Evolutionary conservation across 1,139 yeast species (phyloP).

Genomic region (Diutina pseudorugosa): DNA sequence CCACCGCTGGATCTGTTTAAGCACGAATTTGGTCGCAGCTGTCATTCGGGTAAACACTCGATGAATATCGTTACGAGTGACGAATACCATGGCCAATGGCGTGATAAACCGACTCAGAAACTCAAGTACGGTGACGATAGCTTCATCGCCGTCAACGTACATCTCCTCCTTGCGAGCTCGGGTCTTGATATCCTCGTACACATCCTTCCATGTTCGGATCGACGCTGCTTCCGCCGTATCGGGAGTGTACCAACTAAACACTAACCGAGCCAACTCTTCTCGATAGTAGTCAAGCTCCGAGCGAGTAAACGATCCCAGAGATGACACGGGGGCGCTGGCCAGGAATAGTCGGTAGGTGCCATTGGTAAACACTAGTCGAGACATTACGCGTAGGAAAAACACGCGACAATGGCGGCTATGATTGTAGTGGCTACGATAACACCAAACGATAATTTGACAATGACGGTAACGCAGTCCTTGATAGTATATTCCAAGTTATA

Average conservation of each 20-base stretch:
- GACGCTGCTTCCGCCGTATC: neutral
- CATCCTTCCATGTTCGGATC: neutral
- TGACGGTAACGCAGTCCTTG: no score
- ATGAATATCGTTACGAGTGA: neutral
- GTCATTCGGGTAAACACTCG: neutral
- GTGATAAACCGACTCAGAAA: neutral
- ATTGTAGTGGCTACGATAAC: no score
- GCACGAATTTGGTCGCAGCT: neutral
- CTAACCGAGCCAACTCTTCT: neutral
- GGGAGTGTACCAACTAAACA: neutral
- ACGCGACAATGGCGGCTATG: no score
- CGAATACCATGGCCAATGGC: neutral
- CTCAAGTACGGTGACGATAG: neutral
- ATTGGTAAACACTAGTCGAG: neutral
- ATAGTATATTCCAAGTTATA: no score
- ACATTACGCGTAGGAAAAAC: neutral
- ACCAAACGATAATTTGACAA: no score
- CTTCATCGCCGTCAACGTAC: neutral
- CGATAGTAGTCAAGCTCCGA: neutral
- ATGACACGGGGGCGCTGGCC: neutral
- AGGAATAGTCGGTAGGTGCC: neutral
- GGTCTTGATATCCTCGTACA: neutral
- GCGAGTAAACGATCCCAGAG: neutral
- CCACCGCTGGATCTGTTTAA: neutral
- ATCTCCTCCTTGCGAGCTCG: neutral